Conservation (phyloP, 257 asterid species). For the Mitragyna speciosa region DNA sequence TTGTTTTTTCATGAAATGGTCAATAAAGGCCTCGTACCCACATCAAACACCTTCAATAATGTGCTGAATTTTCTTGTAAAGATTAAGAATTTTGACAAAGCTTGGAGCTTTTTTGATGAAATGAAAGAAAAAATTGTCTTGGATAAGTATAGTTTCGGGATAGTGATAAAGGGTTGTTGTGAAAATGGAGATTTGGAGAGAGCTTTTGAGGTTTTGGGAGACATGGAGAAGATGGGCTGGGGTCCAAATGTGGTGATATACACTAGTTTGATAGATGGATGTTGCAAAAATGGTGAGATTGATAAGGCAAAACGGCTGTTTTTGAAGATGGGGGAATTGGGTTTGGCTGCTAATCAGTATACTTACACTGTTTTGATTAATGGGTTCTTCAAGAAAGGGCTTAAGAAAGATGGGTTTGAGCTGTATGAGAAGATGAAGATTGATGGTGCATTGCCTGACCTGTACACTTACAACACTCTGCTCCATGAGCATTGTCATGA, state of each 20-base stretch:
- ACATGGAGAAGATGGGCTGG: slow-evolving; percentile 44
- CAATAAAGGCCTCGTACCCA: slow-evolving; percentile 42
- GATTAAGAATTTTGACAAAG: slow-evolving; percentile 33
- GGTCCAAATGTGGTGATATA: slow-evolving; percentile 62
- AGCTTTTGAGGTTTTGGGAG: slow-evolving; percentile 47
- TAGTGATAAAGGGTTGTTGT: slow-evolving; percentile 72
- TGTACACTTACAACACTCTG: slow-evolving; percentile 51
- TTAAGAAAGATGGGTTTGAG: slow-evolving; percentile 56
- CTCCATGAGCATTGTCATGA: slow-evolving; percentile 47
- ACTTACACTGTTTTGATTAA: slow-evolving; percentile 64
- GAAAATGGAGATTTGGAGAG: slow-evolving; percentile 44
- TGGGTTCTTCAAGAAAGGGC: slow-evolving; percentile 58
- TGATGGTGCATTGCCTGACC: slow-evolving; percentile 57
- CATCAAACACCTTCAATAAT: slow-evolving; percentile 46
- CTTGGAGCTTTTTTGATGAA: slow-evolving; percentile 44
- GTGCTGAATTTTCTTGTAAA: slow-evolving; percentile 44
- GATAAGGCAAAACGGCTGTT: slow-evolving; percentile 53
- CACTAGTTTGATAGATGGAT: slow-evolving; percentile 71
- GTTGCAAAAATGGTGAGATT: slow-evolving; percentile 53
- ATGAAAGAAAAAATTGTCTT: slow-evolving; percentile 34
- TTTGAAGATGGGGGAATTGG: slow-evolving; percentile 43
- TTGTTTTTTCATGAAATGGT: slow-evolving; percentile 48
- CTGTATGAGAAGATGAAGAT: slow-evolving; percentile 61
- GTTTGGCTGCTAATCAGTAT: slow-evolving; percentile 62
- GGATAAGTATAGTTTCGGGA: slow-evolving; percentile 70